phyloP scores from a whole-genome alignment of 192 early-diverging fungal genomes.

The Backusella morwellensis region DNA sequence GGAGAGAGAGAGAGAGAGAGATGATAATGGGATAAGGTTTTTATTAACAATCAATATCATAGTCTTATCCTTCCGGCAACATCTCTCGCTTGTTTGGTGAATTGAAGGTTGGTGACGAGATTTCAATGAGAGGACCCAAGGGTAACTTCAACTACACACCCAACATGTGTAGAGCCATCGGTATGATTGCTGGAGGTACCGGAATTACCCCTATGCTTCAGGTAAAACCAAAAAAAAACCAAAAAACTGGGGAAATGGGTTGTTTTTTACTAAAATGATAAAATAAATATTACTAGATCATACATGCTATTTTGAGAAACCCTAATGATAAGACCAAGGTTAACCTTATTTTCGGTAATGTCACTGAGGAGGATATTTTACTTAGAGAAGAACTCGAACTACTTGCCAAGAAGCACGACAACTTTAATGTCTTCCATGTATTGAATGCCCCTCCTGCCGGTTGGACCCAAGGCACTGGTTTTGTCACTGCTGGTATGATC shows the following conservation, averaged over 20 bases:
- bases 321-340: slow-evolving; percentile 85
- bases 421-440: slow-evolving; percentile 79
- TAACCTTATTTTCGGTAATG: slow-evolving; percentile 91
- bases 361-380: slow-evolving; percentile 85
- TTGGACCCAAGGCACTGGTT: slow-evolving; percentile 86
- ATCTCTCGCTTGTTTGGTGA: slow-evolving; percentile 72
- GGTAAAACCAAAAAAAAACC: slow-evolving; percentile 67
- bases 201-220: slow-evolving; percentile 76
- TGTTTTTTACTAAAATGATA: neutral
- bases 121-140: slow-evolving; percentile 85
- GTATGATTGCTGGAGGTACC: slow-evolving; percentile 78
- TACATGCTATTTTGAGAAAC: slow-evolving; percentile 82
- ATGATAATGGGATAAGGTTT: neutral
- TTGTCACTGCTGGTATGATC: slow-evolving; percentile 86
- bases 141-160: slow-evolving; percentile 85
- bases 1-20: neutral
- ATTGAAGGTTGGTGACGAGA: slow-evolving; percentile 69
- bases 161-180: slow-evolving; percentile 74
- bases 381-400: slow-evolving; percentile 80
- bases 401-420: slow-evolving; percentile 67
- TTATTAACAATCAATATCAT: neutral
- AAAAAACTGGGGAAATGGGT: slow-evolving; percentile 41
- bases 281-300: slow-evolving; percentile 52
- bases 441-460: slow-evolving; percentile 76
- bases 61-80: slow-evolving; percentile 81